These are phyloP conservation scores for Kazachstania viticola DNA, from an alignment of 805 yeast genomes.

Conservation along the genomic window DNA sequence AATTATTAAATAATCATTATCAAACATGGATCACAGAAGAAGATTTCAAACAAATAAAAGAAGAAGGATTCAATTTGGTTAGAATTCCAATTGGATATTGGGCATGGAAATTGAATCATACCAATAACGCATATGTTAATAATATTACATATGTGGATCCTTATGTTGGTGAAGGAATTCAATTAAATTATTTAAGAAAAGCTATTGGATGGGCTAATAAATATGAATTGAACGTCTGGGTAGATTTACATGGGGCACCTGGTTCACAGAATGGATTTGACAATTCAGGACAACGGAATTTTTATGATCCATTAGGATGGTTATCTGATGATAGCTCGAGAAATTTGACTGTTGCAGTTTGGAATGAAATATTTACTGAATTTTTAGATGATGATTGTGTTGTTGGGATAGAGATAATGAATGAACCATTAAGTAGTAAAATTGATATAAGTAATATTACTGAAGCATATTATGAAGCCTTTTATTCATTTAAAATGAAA, in stretches of 20 bases:
- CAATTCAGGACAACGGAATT: slow-evolving; percentile 57
- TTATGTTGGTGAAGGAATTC: slow-evolving; percentile 45
- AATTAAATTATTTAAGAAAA: slow-evolving; percentile 48
- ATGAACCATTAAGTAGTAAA: slow-evolving; percentile 53
- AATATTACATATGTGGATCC: slow-evolving; percentile 38
- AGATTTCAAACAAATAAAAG: slow-evolving; percentile 42
- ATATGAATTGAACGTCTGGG: slow-evolving; percentile 52
- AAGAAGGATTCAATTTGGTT: slow-evolving; percentile 54
- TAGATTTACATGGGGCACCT: slow-evolving; percentile 74
- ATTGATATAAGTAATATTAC: slow-evolving; percentile 31
- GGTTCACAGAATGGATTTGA: slow-evolving; percentile 85
- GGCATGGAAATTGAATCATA: slow-evolving; percentile 43
- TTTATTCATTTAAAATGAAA: slow-evolving; percentile 16
- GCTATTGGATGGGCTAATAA: slow-evolving; percentile 59
- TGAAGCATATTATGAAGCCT: slow-evolving; percentile 25
- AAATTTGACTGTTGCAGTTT: slow-evolving; percentile 37
- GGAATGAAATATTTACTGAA: slow-evolving; percentile 38
- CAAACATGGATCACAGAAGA: slow-evolving; percentile 44
- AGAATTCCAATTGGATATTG: slow-evolving; percentile 74
- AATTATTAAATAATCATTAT: slow-evolving; percentile 43
- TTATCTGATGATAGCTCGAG: slow-evolving; percentile 30
- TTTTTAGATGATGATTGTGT: slow-evolving; percentile 36
- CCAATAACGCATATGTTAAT: slow-evolving; percentile 7
- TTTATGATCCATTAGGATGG: slow-evolving; percentile 33
- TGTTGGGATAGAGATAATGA: slow-evolving; percentile 56